Evolutionary conservation across 208 protist species (phyloP), one percentile per base, ranked within the genome.

Genomic region (Trypanosoma brucei): DNA sequence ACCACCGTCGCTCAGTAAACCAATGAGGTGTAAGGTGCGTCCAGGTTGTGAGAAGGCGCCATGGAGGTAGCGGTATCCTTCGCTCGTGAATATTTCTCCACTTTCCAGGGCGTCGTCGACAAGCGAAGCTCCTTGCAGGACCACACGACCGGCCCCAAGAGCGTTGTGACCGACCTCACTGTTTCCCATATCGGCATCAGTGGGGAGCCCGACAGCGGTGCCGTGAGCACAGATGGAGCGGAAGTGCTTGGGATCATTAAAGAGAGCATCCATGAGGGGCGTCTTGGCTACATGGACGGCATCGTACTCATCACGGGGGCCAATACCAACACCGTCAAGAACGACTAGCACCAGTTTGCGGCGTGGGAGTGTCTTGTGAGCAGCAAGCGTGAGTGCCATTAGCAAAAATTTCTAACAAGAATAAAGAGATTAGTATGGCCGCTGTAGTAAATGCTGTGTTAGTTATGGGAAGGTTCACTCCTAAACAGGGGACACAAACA

Each of bases 101-200:
- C 31, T 86, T 44, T 71, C 70, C 34, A 98, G 63, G 39, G 92
- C 83, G 34, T 95, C 81, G 57, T 97, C 94, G n/a, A 98, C 93
- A 31, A 98, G 86, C 30, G 94, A 97, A 37, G 96, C 90, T 51
- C 96, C 96, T 73, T 98, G 94, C 55, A 95, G 70, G 13, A 86
- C 83, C 11, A 98, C 87, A 49, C 93, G 87, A 46, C 96, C 96
- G 2, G 91, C 81, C 48, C 96, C 96, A 61, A 98, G 87, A 3
- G 94, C 92, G 73, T 98, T 98, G 81, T 98, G 96, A 37, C 96
- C 96, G 6, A 98, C 96, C 72, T 98, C 94, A 62, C 88, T 96
- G 84, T 98, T 98, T 44, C 95, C 95, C 94, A 98, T 98, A 64
- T 98, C 95, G 2, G 89, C 91, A 51, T 97, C 92, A 7, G 91